Evolutionary conservation across 1,284 basidiomycete species (phyloP).

Genomic region (Ustilago xerochloae): DNA sequence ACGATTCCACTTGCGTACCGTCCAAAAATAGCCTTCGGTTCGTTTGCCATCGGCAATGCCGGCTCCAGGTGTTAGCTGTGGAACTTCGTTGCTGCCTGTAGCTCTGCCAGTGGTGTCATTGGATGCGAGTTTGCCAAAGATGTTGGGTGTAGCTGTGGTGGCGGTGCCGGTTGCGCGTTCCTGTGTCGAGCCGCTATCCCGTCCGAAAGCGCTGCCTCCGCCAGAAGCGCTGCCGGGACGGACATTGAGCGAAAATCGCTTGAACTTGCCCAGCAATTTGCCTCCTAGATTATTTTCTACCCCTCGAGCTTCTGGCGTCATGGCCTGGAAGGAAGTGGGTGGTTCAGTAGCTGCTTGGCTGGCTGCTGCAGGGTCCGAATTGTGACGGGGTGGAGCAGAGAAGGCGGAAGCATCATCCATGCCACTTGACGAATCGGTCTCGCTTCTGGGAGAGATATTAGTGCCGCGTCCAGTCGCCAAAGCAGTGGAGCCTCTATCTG

Average conservation of each 20-base stretch:
- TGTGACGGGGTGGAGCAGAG: slow-evolving; percentile 24
- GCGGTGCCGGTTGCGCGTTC: not conserved
- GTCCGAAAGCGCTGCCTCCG: slow-evolving; percentile 2
- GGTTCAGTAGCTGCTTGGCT: slow-evolving; percentile 37
- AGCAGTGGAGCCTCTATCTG: slow-evolving; percentile 7
- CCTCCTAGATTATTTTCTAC: slow-evolving; percentile 46
- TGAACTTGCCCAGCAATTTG: slow-evolving; percentile 56
- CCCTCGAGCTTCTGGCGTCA: slow-evolving; percentile 58
- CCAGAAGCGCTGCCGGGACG: slow-evolving; percentile 13
- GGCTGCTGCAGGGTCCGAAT: slow-evolving; percentile 4
- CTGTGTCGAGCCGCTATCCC: slow-evolving; percentile 6
- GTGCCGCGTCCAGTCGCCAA: slow-evolving; percentile 12
- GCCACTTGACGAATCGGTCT: slow-evolving; percentile 23
- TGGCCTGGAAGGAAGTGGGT: slow-evolving; percentile 58
- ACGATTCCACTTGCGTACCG: slow-evolving; percentile 56
- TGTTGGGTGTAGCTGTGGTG: not conserved
- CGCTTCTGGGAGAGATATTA: slow-evolving; percentile 17
- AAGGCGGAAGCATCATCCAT: slow-evolving; percentile 30
- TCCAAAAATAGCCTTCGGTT: slow-evolving; percentile 64
- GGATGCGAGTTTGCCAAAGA: slow-evolving; percentile 21
- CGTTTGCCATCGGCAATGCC: slow-evolving; percentile 39
- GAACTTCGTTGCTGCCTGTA: slow-evolving; percentile 17
- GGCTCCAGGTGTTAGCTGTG: slow-evolving; percentile 50
- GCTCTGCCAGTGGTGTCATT: slow-evolving; percentile 7
- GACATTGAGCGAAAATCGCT: slow-evolving; percentile 46